Evolutionary conservation across 2,329 filamentous ascomycete species (phyloP).

Genomic region (Colletotrichum coccodes): DNA sequence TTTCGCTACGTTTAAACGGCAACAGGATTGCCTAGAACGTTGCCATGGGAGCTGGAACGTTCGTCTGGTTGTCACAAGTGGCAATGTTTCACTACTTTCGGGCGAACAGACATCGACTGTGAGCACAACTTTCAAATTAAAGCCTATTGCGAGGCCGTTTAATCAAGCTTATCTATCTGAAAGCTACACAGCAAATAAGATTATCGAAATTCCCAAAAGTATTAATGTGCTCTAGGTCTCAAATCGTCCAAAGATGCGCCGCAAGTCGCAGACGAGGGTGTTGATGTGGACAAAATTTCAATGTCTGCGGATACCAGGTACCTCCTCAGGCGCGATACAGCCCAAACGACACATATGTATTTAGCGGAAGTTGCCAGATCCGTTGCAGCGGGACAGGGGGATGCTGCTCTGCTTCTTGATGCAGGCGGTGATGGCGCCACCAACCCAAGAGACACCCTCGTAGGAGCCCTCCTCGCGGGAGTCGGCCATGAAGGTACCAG

Average conservation of each 20-base stretch:
- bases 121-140: neutral
- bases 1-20: too few relatives aligned
- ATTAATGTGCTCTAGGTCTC: neutral
- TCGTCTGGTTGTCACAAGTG: too few relatives aligned
- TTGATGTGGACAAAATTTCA: neutral
- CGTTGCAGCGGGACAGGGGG: slow-evolving; percentile 17
- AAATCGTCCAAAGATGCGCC: neutral
- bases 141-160: neutral
- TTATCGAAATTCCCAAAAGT: neutral
- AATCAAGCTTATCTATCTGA: neutral
- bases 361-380: slow-evolving; percentile 21
- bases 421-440: slow-evolving; percentile 27
- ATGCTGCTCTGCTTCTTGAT: slow-evolving; percentile 19
- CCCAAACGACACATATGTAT: neutral
- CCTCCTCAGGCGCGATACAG: neutral
- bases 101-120: too few relatives aligned
- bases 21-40: too few relatives aligned
- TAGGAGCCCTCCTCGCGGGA: slow-evolving; percentile 25
- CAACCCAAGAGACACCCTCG: slow-evolving; percentile 29
- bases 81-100: too few relatives aligned
- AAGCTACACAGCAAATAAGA: neutral
- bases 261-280: neutral
- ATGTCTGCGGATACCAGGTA: neutral
- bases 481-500: slow-evolving; percentile 32
- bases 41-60: too few relatives aligned